These are phyloP conservation scores for Fagus crenata DNA, from an alignment of 306 rosid species.

Conservation along the genomic window DNA sequence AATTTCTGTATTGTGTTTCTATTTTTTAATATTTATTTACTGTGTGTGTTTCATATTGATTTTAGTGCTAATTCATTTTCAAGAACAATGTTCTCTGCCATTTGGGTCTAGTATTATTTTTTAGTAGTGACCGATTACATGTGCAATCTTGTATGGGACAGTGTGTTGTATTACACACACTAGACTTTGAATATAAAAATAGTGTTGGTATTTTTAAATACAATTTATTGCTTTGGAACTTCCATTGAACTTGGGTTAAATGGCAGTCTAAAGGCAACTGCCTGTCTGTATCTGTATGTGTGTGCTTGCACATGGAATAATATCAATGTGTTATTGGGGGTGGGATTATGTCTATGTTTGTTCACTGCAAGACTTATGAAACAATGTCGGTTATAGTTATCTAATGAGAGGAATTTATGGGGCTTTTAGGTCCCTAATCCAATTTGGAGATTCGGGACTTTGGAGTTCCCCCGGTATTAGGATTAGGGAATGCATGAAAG, in stretches of 20 bases:
- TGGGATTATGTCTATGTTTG: background rate
- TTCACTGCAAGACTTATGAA: background rate
- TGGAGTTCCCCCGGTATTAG: background rate
- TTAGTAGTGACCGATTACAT: background rate
- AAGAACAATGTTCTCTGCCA: background rate
- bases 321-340: background rate
- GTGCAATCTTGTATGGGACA: background rate
- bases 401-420: background rate
- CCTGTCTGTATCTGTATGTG: background rate
- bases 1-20: too few species aligned
- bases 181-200: background rate
- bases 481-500: background rate
- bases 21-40: too few species aligned
- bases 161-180: background rate
- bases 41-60: background rate
- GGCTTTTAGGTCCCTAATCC: background rate
- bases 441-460: background rate
- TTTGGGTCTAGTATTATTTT: background rate
- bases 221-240: background rate
- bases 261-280: background rate
- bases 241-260: constrained; percentile 1
- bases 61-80: background rate
- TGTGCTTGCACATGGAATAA: background rate
- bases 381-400: background rate
- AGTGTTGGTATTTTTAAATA: too few species aligned